Base-by-base conservation (phyloP, 192 early-diverging fungal species). In the Tieghemiomyces parasiticus region DNA sequence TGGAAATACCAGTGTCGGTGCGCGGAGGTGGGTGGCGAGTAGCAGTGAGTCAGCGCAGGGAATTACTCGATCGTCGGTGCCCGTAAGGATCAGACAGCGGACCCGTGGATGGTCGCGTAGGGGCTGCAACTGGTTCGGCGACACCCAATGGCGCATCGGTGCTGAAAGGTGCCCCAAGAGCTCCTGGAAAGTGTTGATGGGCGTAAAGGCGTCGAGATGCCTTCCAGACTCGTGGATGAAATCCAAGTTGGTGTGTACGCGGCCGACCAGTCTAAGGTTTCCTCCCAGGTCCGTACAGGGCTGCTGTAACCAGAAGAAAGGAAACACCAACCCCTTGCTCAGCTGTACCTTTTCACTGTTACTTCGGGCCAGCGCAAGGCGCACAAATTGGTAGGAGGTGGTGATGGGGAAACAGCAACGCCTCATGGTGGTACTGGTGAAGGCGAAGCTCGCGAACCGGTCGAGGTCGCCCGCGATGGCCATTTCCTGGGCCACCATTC, bases 21-120 rank as follows among this genome's bases (percentile, higher is more conserved):
- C 50, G 14, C 28, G 22, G 25, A 25, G 25, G 29, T 29, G 9
- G n/a, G 50, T 26, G 19, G 56, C 35, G 32, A 58, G n/a, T 34
- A n/a, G 22, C 26, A 59, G 56, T 16, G 34, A 42, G 20, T 42
- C 22, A n/a, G n/a, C 20, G 19, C 33, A 35, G 4, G 56, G 32
- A 38, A 38, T n/a, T 25, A 42, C 56, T 38, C 31, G 9, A 35
- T 59, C 56, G 56, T 42, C n/a, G 32, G 38, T 44, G 9, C 38
- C 38, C 34, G 31, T 31, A 30, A 28, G 24, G 38, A 59, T 35
- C 38, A 42, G 31, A n/a, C 9, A 25, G 16, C 56, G 56, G 16
- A 59, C 22, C 2, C 22, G 4, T 28, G 50, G 29, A 28, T 52
- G 50, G 2, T 22, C 50, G 25, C n/a, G 0, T 20, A 52, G n/a